phyloP scores from a whole-genome alignment of 176 grass and related monocot species.

The Oryza longistaminata region DNA sequence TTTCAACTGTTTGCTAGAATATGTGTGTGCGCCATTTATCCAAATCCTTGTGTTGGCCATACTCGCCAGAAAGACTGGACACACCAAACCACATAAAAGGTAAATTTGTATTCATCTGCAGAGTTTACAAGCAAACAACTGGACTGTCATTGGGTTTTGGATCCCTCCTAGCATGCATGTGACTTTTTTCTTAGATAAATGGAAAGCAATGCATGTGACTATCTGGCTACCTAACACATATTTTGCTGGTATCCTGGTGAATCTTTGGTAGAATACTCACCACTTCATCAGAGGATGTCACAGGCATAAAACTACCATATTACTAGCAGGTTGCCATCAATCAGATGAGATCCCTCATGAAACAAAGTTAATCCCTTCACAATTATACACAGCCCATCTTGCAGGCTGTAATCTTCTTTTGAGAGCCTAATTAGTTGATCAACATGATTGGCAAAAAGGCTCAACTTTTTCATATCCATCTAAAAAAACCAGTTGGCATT shows the following conservation, averaged over 20 bases:
- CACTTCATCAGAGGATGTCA: neutral
- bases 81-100: conserved; percentile 35
- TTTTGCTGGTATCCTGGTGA: neutral
- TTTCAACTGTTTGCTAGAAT: neutral
- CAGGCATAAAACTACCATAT: neutral
- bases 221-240: conserved; percentile 4
- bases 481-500: neutral
- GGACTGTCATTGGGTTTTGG: neutral
- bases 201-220: conserved; percentile 26
- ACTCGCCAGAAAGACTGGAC: neutral
- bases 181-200: neutral
- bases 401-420: neutral
- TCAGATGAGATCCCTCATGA: neutral
- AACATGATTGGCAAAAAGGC: conserved; percentile 6
- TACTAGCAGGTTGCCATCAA: neutral
- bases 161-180: conserved; percentile 10
- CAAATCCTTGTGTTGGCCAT: neutral
- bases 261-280: neutral
- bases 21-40: neutral
- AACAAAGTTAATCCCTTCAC: neutral
- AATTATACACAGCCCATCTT: neutral
- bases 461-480: conserved; percentile 19
- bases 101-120: conserved; percentile 35
- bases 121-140: neutral
- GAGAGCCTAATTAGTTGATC: neutral